Conservation (phyloP, 2,329 filamentous ascomycete species). For the Colletotrichum graminicola region DNA sequence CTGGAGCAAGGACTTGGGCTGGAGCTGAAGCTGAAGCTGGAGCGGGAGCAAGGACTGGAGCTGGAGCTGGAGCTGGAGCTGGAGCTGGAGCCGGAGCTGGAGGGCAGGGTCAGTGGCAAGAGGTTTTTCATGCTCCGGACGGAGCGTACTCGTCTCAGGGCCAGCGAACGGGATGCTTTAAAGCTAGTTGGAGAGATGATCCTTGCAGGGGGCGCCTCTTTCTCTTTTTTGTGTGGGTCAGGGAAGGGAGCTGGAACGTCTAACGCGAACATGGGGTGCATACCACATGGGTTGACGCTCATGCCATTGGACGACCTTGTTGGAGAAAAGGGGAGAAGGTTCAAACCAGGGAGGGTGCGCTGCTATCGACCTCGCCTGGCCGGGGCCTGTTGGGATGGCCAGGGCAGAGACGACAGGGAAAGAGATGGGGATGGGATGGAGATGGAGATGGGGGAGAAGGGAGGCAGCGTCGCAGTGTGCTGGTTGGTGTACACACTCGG, state of each 20-base stretch:
- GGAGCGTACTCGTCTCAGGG: constrained; percentile 49
- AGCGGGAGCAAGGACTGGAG: constrained; percentile 18
- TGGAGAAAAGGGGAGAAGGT: constrained; percentile 34
- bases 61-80: constrained; percentile 39
- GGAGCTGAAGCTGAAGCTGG: constrained; percentile 43
- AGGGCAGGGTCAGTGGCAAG: constrained; percentile 53
- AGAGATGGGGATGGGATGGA: not conserved
- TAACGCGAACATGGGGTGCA: constrained; percentile 44
- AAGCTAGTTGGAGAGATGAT: constrained; percentile 40
- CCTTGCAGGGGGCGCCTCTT: constrained; percentile 41
- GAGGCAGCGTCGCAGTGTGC: not conserved
- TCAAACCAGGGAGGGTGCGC: constrained; percentile 24
- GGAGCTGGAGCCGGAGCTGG: constrained; percentile 38
- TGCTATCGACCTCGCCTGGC: constrained; percentile 13
- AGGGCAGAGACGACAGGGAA: constrained; percentile 34
- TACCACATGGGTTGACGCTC: constrained; percentile 40
- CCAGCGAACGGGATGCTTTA: constrained; percentile 42
- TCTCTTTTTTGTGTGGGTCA: constrained; percentile 40
- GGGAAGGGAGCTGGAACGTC: constrained; percentile 43
- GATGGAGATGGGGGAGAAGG: constrained; percentile 18
- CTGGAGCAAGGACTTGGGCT: constrained; percentile 44
- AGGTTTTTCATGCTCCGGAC: constrained; percentile 56
- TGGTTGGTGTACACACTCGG: not conserved
- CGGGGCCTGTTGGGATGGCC: constrained; percentile 17
- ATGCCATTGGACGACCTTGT: constrained; percentile 41